These are phyloP conservation scores for Thalassiosira exigua DNA, from an alignment of 352 stramenopile genomes.

Conservation along the genomic window DNA sequence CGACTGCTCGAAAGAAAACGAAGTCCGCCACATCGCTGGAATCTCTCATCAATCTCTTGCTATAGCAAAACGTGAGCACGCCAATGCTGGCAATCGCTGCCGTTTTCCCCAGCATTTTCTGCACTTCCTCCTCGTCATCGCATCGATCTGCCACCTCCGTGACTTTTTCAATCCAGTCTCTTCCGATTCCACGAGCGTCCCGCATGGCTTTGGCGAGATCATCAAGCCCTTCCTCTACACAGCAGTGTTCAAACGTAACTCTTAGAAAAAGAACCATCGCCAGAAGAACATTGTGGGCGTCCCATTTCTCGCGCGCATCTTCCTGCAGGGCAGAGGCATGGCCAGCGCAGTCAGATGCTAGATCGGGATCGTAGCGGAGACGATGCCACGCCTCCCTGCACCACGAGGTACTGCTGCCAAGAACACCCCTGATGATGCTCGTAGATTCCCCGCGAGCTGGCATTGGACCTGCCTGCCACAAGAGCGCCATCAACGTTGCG, in stretches of 20 bases:
- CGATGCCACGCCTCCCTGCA: not conserved
- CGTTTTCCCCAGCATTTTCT: constrained; percentile 3
- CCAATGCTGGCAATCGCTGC: constrained; percentile 11
- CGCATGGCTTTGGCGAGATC: not conserved
- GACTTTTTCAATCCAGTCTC: constrained; percentile 20
- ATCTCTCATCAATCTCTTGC: constrained; percentile 3
- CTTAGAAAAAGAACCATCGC: constrained; percentile 1
- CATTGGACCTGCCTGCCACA: constrained; percentile 18
- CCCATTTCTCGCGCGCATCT: constrained; percentile 10
- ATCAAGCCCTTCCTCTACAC: not conserved
- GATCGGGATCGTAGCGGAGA: not conserved
- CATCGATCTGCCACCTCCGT: not conserved
- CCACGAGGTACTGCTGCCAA: not conserved
- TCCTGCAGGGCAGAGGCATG: constrained; percentile 3
- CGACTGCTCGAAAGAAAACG: constrained; percentile 15
- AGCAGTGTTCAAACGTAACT: constrained; percentile 9
- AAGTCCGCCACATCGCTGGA: constrained; percentile 16
- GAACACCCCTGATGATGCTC: no score
- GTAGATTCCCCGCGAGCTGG: no score
- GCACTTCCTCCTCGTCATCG: constrained; percentile 1
- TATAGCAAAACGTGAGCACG: constrained; percentile 11
- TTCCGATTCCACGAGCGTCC: not conserved
- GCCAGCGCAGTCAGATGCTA: constrained; percentile 9
- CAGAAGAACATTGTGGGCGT: constrained; percentile 22
- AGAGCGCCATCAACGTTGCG: constrained; percentile 1